Base-by-base conservation (phyloP, 768 basidiomycete genomes). In the Boletus pseudopeckii region DNA sequence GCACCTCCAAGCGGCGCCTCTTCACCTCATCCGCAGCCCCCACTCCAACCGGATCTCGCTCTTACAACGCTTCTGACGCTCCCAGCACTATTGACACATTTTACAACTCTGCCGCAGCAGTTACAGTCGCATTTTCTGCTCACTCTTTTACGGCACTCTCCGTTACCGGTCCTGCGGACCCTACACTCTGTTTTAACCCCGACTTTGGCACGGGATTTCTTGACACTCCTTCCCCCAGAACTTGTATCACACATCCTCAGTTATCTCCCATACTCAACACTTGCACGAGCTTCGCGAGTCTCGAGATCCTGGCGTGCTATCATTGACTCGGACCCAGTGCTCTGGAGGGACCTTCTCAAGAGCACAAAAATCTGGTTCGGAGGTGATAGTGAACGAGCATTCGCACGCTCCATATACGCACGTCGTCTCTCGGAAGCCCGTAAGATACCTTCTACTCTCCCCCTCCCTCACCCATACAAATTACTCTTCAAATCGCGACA, bases 91-190 rank as follows among this genome's bases (percentile, higher is more conserved):
- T 80, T 97, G 14, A 71, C 80, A 7, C 89, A 94, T 59, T 98
- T 94, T 72, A 83, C 84, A 28, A 77, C 71, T 50, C 78, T 98
- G 24, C 92, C 95, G 1, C 77, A 87, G 10, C 78, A 83, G 8
- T 75, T 98, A 13, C 96, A 98, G 73, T 93, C 93, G 5, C 94
- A 98, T 70, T 84, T 97, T 64, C 82, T 98, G 50, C 84, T 98
- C 62, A 92, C 92, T 24, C 83, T 98, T 53, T 77, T 99, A 32
- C 88, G 93, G 55, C 92, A 95, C 63, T 92, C 94, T 5, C 86
- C 94, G 3, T 81, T 96, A 18, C 86, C 92, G 5, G 96, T 98
- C 36, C 79, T 99, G 26, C 88, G 96, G 48, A 90, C 89, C 1
- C 73, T 98, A 15, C 88, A 95, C 64, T 85, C 88, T 34, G 89